These are phyloP conservation scores for Powellomyces hirtus DNA, from an alignment of 192 early-diverging fungal genomes.

Conservation along the genomic window DNA sequence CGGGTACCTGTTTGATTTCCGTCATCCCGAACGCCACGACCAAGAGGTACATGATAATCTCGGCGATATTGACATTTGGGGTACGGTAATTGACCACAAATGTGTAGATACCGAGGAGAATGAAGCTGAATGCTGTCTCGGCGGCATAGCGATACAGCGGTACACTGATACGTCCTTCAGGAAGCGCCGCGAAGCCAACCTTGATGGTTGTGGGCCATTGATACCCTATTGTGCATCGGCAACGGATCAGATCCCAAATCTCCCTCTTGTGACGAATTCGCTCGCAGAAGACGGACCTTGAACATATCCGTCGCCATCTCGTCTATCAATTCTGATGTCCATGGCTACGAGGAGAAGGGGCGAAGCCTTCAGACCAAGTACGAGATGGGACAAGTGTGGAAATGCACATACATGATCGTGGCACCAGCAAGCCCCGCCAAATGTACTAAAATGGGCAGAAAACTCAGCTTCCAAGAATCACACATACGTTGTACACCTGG, in stretches of 20 bases:
- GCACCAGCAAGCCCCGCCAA: slow-evolving; percentile 22
- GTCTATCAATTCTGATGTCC: slow-evolving; percentile 8
- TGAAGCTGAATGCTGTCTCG: slow-evolving; percentile 22
- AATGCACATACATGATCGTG: slow-evolving; percentile 8
- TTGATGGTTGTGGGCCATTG: slow-evolving; percentile 7
- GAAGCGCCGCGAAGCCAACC: slow-evolving; percentile 13
- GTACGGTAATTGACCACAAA: slow-evolving; percentile 29
- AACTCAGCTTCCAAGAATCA: neutral
- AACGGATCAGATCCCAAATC: too few relatives aligned
- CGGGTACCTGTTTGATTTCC: slow-evolving; percentile 15
- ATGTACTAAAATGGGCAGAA: slow-evolving; percentile 16
- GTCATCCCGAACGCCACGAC: slow-evolving; percentile 10
- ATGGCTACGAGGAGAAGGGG: neutral
- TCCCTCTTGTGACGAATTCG: too few relatives aligned
- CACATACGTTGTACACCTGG: neutral
- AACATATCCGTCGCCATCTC: slow-evolving; percentile 14
- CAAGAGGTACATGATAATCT: slow-evolving; percentile 25
- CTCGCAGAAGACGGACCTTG: too few relatives aligned
- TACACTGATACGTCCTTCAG: slow-evolving; percentile 18
- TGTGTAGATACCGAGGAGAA: slow-evolving; percentile 15
- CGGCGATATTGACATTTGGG: neutral
- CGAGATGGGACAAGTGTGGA: neutral
- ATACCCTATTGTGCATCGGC: too few relatives aligned
- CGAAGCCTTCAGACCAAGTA: neutral
- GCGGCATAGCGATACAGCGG: slow-evolving; percentile 27